phyloP scores from a whole-genome alignment of 2,329 filamentous ascomycete genomes.

The Paecilomyces niveus region DNA sequence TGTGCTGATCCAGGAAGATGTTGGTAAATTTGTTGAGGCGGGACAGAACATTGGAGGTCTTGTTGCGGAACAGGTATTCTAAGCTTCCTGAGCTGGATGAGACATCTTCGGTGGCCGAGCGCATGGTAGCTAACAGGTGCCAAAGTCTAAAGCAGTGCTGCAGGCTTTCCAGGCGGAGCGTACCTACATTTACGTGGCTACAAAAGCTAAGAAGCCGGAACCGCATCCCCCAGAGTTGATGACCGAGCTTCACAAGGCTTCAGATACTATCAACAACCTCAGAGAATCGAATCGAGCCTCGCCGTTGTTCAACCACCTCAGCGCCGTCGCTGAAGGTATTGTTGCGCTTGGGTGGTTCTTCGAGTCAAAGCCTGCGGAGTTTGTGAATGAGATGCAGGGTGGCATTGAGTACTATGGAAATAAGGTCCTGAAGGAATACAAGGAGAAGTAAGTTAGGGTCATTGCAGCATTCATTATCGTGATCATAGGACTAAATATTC shows the following conservation, averaged over 20 bases:
- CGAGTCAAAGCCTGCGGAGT: slow-evolving; percentile 73
- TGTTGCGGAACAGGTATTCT: slow-evolving; percentile 68
- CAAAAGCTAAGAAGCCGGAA: slow-evolving; percentile 88
- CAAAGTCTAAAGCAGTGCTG: slow-evolving; percentile 49
- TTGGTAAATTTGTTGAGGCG: slow-evolving; percentile 69
- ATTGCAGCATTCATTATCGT: not conserved
- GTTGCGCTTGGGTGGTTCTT: slow-evolving; percentile 87
- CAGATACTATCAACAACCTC: slow-evolving; percentile 71
- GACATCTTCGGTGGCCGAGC: not conserved
- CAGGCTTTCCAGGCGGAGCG: slow-evolving; percentile 76
- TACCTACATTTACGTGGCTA: slow-evolving; percentile 78
- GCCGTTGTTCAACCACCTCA: slow-evolving; percentile 71
- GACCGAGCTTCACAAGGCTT: slow-evolving; percentile 77
- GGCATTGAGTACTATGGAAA: slow-evolving; percentile 93
- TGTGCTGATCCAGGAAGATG: slow-evolving; percentile 62
- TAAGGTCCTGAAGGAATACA: slow-evolving; percentile 83
- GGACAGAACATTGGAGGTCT: slow-evolving; percentile 72
- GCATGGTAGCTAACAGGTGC: slow-evolving; percentile 7
- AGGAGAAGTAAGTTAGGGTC: slow-evolving; percentile 55
- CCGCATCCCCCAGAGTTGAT: slow-evolving; percentile 66
- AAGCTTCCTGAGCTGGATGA: not conserved
- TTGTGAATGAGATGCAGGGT: slow-evolving; percentile 73
- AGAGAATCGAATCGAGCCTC: slow-evolving; percentile 74
- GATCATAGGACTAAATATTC: not conserved
- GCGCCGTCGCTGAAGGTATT: slow-evolving; percentile 83